Conservation (phyloP, 2,329 filamentous ascomycete species). For the Raffaelea albimanens region DNA sequence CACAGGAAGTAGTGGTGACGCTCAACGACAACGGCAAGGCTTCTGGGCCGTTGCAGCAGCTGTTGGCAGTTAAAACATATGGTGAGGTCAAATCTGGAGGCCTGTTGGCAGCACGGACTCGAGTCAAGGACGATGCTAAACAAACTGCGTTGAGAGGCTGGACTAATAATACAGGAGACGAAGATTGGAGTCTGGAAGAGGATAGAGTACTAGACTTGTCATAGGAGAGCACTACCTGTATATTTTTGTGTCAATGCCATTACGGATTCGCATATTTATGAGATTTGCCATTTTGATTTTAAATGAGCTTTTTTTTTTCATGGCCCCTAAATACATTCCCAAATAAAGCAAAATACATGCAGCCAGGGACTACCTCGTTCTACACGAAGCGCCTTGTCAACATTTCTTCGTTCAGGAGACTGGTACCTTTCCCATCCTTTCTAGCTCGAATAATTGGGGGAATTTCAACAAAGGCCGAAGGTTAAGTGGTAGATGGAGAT, state of each 20-base stretch:
- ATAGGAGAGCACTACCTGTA: neutral
- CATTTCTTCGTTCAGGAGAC: too few relatives aligned
- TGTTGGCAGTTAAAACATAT: slow-evolving; percentile 2
- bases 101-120: slow-evolving; percentile 1
- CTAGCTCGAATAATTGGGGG: too few relatives aligned
- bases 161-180: slow-evolving; percentile 27
- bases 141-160: slow-evolving; percentile 7
- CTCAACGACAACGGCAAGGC: neutral
- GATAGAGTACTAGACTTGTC: too few relatives aligned
- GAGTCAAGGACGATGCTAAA: slow-evolving; percentile 9
- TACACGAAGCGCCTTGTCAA: too few relatives aligned
- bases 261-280: too few relatives aligned
- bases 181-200: slow-evolving; percentile 19
- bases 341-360: too few relatives aligned
- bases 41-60: neutral
- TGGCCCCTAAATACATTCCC: too few relatives aligned
- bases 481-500: too few relatives aligned
- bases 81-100: slow-evolving; percentile 3
- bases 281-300: neutral
- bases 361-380: too few relatives aligned
- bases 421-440: too few relatives aligned
- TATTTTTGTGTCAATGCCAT: too few relatives aligned
- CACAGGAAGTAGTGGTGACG: slow-evolving; percentile 30
- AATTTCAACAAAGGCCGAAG: too few relatives aligned
- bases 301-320: neutral